Evolutionary conservation across 495 filamentous ascomycete species (phyloP), one percentile per base, ranked within the genome.

Genomic region (Pyrenula aspistea): DNA sequence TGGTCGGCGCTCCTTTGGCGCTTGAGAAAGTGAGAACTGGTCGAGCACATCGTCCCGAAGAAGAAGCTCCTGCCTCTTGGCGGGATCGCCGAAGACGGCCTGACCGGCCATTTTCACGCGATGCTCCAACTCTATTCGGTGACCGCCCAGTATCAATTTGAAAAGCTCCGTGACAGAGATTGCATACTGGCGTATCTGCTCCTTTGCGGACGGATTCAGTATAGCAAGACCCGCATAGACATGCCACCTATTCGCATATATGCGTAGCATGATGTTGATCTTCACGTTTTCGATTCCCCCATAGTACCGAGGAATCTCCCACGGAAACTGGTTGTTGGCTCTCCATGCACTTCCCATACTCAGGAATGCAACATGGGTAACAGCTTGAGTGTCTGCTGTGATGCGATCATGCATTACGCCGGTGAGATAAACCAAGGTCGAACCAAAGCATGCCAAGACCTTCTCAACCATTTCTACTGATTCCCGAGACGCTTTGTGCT

Each of bases 201-300:
- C 75, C 66, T 89, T 88, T 1, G 93, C 93, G 22, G 86, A 82
- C 2, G 91, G 91, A 67, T 98, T 98, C 47, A 98, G 78, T 68
- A 98, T 98, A 3, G 94, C 93, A 4, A 98, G 83, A 2, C 93
- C 93, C 25, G 93, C 93, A 68, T 98, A 98, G 56, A 98, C 93
- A 70, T 98, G 93, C 93, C 93, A 98, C 69, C 96, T 97, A 68
- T 95, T 94, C 57, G 87, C 84, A 73, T 96, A 98, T 69, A 98
- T 98, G 62, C 93, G 89, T 59, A 98, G 71, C 47, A 89, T 97
- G 59, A 96, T 82, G 70, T 98, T 98, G 71, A 96, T 96, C 74
- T 98, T 98, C 65, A 97, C 89, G 70, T 98, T 98, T 73, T 98
- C 93, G 65, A 98, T 96, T 22, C 94, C 93, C 54, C 93, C 92